Evolutionary conservation across 768 basidiomycete genomes (phyloP), one percentile per base, ranked within the genome.

Genomic region (Boletus vinaceobasis): DNA sequence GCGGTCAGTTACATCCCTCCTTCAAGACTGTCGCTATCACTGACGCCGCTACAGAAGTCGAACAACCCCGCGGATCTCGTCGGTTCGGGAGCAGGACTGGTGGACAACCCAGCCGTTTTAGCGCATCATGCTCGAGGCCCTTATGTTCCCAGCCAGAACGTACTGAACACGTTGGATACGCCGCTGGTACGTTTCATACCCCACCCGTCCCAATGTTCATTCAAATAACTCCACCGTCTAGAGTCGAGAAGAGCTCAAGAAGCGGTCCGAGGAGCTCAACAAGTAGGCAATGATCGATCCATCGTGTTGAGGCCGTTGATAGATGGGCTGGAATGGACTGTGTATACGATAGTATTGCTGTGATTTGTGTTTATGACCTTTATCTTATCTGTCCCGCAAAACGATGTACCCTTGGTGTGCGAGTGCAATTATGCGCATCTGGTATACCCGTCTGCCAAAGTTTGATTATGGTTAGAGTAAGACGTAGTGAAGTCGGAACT

Each of bases 51-150:
- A 35, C 55, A 87, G 85, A 83, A 77, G 73, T 73, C 80, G 6
- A 86, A 87, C 58, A 74, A 87, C 60, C 84, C 85, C 14, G 72
- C 75, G 10, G 81, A 85, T 61, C 75, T 81, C 43, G 42, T 37
- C 33, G 73, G 74, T 50, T 57, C 67, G 23, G 72, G 72, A 4
- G 74, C 71, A n/a, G 67, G 70, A 9, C 58, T 80, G 53, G 73
- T 61, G 40, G 63, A 64, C 48, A 75, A 77, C 48, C 75, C 76
- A 0, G 73, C 73, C 17, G 57, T 74, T 38, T 60, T 69, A 23
- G 79, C 79, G 14, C 77, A 79, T 71, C 77, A 79, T 43, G 77
- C 80, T 3, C 77, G 74, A 29, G 84, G 68, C 5, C 84, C 84
- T 2, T 67, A 80, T 49, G 62, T 84, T 23, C 83, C 80, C 6